Base-by-base conservation (phyloP, 2,329 filamentous ascomycete species). In the Aplosporella prunicola region DNA sequence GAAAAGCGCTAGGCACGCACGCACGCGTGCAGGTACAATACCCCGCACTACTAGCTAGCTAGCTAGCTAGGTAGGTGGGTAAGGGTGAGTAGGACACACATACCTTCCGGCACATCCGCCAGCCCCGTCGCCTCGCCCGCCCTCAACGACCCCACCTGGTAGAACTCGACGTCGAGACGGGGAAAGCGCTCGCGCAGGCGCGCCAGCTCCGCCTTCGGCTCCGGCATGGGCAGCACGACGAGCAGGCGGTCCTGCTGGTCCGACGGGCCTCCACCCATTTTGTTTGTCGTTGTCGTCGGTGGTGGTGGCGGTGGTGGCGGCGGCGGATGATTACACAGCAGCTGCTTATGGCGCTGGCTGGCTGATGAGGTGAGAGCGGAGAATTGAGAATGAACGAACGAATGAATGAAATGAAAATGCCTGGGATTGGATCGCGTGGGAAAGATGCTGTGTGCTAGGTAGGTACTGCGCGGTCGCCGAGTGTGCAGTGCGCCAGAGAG, bases 261-360 rank as follows among this genome's bases (percentile, higher is more conserved):
- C 14, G 47, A 25, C 34, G 55, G 47, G 35, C 62, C 64, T 41
- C 64, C 67, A 14, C 67, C 67, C 67, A 71, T 55, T n/a, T n/a
- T n/a, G 17, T 15, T 32, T 20, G 17, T 40, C 7, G 18, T 17
- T 26, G 5, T 9, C 5, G 9, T 33, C 9, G 9, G 15, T 6
- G n/a, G 17, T 20, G 22, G 4, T 40, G 22, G 16, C 9, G 31
- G 11, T 30, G 20, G 28, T 17, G 20, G 34, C 10, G 22, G 16
- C 15, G 31, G 23, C 14, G 17, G 14, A 33, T n/a, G n/a, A n/a
- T n/a, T n/a, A n/a, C n/a, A n/a, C n/a, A n/a, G n/a, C n/a, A n/a
- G n/a, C n/a, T n/a, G n/a, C n/a, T n/a, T n/a, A n/a, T n/a, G n/a
- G n/a, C n/a, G n/a, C n/a, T n/a, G n/a, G n/a, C n/a, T n/a, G n/a